Evolutionary conservation across 1,284 basidiomycete genomes (phyloP).

Genomic region (Volvariella volvacea): DNA sequence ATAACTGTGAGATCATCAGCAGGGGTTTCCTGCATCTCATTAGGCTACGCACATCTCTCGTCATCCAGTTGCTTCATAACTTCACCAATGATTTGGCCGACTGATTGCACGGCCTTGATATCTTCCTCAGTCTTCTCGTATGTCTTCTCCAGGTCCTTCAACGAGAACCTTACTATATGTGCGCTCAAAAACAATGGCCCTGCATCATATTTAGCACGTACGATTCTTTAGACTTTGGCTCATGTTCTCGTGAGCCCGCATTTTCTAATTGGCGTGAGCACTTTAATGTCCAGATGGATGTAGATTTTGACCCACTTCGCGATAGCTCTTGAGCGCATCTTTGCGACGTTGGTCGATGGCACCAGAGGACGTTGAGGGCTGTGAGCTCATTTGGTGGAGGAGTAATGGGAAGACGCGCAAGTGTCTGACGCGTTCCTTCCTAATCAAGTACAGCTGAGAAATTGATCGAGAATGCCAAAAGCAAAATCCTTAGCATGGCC

Average conservation of each 20-base stretch:
- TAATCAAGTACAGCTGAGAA: slow-evolving; percentile 4
- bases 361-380: slow-evolving; percentile 49
- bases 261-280: slow-evolving; percentile 58
- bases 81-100: slow-evolving; percentile 99
- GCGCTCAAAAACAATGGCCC: neutral
- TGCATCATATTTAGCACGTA: slow-evolving; percentile 31
- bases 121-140: slow-evolving; percentile 98
- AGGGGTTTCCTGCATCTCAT: slow-evolving; percentile 6
- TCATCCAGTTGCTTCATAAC: slow-evolving; percentile 98
- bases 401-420: slow-evolving; percentile 32
- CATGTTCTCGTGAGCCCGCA: slow-evolving; percentile 79
- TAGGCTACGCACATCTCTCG: slow-evolving; percentile 76
- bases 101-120: slow-evolving; percentile 98
- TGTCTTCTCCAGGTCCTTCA: slow-evolving; percentile 84
- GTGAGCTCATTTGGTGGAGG: slow-evolving; percentile 33
- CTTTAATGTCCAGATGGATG: too few species aligned
- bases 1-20: slow-evolving; percentile 60
- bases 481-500: slow-evolving; percentile 27
- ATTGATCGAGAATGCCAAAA: neutral
- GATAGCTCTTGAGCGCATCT: slow-evolving; percentile 61
- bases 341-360: slow-evolving; percentile 54
- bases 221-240: slow-evolving; percentile 84
- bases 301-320: slow-evolving; percentile 58
- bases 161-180: slow-evolving; percentile 65
- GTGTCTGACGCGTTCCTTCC: slow-evolving; percentile 25